Percentiles rank a stretch among this genome's conserved stretches.
Evolutionary conservation across 2,329 filamentous ascomycete genomes (phyloP).

Genomic region (Arthroderma sp.): DNA sequence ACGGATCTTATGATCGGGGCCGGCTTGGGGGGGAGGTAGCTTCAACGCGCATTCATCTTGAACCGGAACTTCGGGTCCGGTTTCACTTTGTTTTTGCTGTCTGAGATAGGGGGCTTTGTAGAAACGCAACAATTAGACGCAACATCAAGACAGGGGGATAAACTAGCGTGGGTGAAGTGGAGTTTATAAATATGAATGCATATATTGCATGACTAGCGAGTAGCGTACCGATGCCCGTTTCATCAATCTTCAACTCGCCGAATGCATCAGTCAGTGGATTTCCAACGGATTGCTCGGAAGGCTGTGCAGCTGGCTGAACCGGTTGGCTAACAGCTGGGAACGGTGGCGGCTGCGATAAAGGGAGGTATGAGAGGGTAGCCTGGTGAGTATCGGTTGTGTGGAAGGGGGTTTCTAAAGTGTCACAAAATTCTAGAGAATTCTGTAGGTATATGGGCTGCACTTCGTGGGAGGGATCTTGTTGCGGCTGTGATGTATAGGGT

Average conservation of each 20-base stretch:
- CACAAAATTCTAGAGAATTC: background rate
- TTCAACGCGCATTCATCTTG: constrained; percentile 56
- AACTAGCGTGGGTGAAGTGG: constrained; percentile 1
- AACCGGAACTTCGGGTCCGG: constrained; percentile 41
- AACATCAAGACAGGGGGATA: too few relatives aligned
- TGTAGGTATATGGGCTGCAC: too few relatives aligned
- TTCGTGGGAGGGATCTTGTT: too few relatives aligned
- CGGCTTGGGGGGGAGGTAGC: constrained; percentile 54
- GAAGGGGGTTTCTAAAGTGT: background rate
- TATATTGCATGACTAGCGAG: constrained; percentile 4
- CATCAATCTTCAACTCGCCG: constrained; percentile 75
- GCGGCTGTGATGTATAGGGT: too few relatives aligned
- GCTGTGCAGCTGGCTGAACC: background rate
- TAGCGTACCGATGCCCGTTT: constrained; percentile 64
- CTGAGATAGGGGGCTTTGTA: constrained; percentile 68
- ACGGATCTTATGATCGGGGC: constrained; percentile 63
- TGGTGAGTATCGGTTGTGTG: background rate
- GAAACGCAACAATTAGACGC: constrained; percentile 5
- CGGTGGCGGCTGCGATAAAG: background rate
- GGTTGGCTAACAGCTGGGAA: background rate
- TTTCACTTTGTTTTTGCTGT: constrained; percentile 39
- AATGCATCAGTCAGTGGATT: constrained; percentile 55
- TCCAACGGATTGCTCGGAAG: background rate
- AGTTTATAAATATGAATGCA: background rate
- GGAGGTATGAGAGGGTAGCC: background rate